These are phyloP conservation scores for Podaxis sp. DNA, from an alignment of 768 basidiomycete genomes.

Conservation along the genomic window DNA sequence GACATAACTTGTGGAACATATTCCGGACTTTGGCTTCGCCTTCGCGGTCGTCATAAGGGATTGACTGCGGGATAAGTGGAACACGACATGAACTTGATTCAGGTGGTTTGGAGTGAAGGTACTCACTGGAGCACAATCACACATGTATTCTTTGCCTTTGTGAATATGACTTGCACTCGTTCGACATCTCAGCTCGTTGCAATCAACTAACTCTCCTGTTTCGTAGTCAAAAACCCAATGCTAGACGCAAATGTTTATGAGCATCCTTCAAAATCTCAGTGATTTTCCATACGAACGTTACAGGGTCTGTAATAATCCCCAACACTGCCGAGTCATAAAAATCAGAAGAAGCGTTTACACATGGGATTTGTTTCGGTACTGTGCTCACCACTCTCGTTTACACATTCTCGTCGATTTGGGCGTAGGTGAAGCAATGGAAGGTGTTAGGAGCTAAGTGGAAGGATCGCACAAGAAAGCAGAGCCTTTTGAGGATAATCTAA, in stretches of 20 bases:
- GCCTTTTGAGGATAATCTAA: background rate
- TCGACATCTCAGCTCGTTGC: slow-evolving; percentile 47
- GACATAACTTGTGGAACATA: slow-evolving; percentile 67
- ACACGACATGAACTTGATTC: background rate
- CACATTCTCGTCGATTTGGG: slow-evolving; percentile 43
- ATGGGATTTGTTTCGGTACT: background rate
- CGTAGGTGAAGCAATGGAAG: background rate
- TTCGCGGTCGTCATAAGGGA: slow-evolving; percentile 27
- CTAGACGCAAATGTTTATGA: slow-evolving; percentile 29
- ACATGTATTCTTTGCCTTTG: slow-evolving; percentile 24
- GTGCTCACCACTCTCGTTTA: slow-evolving; percentile 41
- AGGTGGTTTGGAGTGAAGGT: background rate
- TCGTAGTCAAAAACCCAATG: slow-evolving; percentile 66
- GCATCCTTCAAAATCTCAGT: background rate
- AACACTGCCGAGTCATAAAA: slow-evolving; percentile 24
- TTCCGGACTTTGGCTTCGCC: slow-evolving; percentile 61
- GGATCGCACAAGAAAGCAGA: slow-evolving; percentile 2
- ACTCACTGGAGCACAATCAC: slow-evolving; percentile 14
- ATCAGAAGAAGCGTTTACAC: background rate
- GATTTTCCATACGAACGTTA: slow-evolving; percentile 30
- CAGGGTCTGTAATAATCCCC: slow-evolving; percentile 47
- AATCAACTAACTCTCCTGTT: slow-evolving; percentile 60
- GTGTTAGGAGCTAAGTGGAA: background rate
- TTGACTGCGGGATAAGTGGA: background rate
- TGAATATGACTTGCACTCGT: slow-evolving; percentile 61